These are phyloP conservation scores for Boletus subparvulus DNA, from an alignment of 768 basidiomycete species.

Conservation along the genomic window DNA sequence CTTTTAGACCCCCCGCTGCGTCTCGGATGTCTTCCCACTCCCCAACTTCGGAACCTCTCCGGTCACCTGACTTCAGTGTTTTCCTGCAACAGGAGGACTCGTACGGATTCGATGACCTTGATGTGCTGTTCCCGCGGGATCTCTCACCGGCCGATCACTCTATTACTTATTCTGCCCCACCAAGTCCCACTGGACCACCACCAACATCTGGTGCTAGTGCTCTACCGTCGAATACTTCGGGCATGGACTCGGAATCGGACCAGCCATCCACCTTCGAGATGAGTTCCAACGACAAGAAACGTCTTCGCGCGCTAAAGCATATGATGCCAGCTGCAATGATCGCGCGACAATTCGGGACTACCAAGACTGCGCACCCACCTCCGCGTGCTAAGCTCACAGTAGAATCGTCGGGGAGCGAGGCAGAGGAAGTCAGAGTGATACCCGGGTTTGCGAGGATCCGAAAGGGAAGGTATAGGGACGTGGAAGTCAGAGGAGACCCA, in stretches of 20 bases:
- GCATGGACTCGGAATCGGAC: slow-evolving; percentile 20
- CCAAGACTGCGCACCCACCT: slow-evolving; percentile 10
- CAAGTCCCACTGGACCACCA: slow-evolving; percentile 17
- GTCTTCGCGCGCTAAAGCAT: slow-evolving; percentile 39
- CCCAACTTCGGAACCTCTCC: not conserved
- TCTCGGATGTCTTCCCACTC: slow-evolving; percentile 15
- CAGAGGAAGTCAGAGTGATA: slow-evolving; percentile 40
- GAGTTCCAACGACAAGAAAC: slow-evolving; percentile 34
- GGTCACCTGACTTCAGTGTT: slow-evolving; percentile 13
- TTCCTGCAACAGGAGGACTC: slow-evolving; percentile 18
- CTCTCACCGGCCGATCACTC: slow-evolving; percentile 4
- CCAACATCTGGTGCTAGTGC: slow-evolving; percentile 20
- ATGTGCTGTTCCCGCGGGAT: not conserved
- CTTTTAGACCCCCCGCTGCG: not conserved
- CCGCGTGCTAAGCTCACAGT: slow-evolving; percentile 7
- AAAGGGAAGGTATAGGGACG: slow-evolving; percentile 33
- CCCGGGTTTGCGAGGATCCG: slow-evolving; percentile 54
- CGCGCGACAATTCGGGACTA: slow-evolving; percentile 29
- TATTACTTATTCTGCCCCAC: slow-evolving; percentile 5
- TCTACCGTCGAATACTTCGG: slow-evolving; percentile 17
- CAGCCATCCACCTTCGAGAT: slow-evolving; percentile 15
- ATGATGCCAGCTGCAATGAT: slow-evolving; percentile 61
- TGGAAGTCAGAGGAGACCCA: slow-evolving; percentile 58
- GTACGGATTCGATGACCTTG: slow-evolving; percentile 11
- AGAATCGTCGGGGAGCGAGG: slow-evolving; percentile 30